These are phyloP conservation scores for Gymnopus androsaceus DNA, from an alignment of 1,284 basidiomycete species.

Conservation along the genomic window DNA sequence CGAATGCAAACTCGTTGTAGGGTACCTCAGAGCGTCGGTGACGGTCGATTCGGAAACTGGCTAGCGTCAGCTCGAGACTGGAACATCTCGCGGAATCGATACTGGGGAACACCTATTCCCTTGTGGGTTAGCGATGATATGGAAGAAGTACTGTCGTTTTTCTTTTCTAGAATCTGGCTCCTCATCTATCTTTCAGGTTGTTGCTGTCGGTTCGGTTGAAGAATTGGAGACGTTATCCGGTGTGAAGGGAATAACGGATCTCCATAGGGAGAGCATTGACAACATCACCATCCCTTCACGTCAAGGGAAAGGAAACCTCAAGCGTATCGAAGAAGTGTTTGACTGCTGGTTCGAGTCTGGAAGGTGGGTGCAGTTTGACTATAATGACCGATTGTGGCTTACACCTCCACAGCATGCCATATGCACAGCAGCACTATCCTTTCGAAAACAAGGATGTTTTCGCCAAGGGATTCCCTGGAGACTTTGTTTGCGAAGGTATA, in stretches of 20 bases:
- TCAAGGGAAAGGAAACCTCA: slow-evolving; percentile 85
- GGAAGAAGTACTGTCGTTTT: slow-evolving; percentile 69
- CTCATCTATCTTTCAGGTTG: slow-evolving; percentile 52
- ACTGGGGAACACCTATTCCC: slow-evolving; percentile 98
- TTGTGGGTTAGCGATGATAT: slow-evolving; percentile 95
- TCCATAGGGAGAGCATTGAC: slow-evolving; percentile 95
- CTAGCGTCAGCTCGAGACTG: slow-evolving; percentile 96
- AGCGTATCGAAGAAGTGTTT: slow-evolving; percentile 95
- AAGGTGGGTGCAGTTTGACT: slow-evolving; percentile 54
- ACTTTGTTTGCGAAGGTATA: slow-evolving; percentile 97
- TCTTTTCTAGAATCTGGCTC: slow-evolving; percentile 4
- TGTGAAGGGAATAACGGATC: slow-evolving; percentile 82
- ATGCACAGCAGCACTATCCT: slow-evolving; percentile 96
- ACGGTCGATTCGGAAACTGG: slow-evolving; percentile 97
- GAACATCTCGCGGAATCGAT: slow-evolving; percentile 99
- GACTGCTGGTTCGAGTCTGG: slow-evolving; percentile 99
- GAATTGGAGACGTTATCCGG: slow-evolving; percentile 91
- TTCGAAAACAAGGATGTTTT: slow-evolving; percentile 95
- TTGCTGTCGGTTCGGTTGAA: slow-evolving; percentile 86
- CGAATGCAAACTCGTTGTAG: slow-evolving; percentile 36
- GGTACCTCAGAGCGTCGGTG: slow-evolving; percentile 91
- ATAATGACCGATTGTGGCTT: slow-evolving; percentile 14
- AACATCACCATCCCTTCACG: slow-evolving; percentile 95
- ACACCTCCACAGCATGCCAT: slow-evolving; percentile 83
- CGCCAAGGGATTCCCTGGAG: slow-evolving; percentile 89